Evolutionary conservation across 192 early-diverging fungal genomes (phyloP), one percentile per base, ranked within the genome.

Genomic region (Piromyces finnis): DNA sequence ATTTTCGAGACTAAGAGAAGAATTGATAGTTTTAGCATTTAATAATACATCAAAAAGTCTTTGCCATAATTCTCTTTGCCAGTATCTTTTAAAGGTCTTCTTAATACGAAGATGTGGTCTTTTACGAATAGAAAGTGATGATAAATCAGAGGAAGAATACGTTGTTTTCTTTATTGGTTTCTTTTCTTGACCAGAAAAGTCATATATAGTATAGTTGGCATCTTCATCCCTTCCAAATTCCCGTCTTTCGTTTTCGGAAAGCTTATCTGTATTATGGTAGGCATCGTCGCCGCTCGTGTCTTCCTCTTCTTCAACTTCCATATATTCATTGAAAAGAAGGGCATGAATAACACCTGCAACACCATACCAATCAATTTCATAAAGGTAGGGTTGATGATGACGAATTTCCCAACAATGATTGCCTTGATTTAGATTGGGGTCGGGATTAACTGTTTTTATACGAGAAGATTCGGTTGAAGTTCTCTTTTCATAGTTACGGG

Each of bases 301-400:
- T 26, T 39, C 79, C 14, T 29, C 32, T 35, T 68, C 68, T 84
- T 77, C 39, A 29, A 89, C 85, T 77, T 85, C 80, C 82, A 89
- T 84, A 59, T 88, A 86, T 78, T 79, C 78, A 29, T 89, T 87
- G 85, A 90, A 90, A 22, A 90, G 78, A 29, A 90, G 30, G 37
- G 85, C 84, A 79, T 88, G 85, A 14, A 87, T 77, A 30, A 89
- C 82, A 0, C 80, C 78, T 2, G 88, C 89, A 16, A 82, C 83
- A 79, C 86, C 88, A 81, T 88, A 89, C 89, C 88, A 89, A 78
- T 90, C 89, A 28, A 83, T 78, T 78, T 90, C 88, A 80, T 85
- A 90, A 39, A 30, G 84, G 81, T 84, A 87, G n/a, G 83, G 41
- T 29, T 22, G 29, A 29, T 83, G 84, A 68, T 85, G 87, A 36